These are phyloP conservation scores for Ustilago xerochloae DNA, from an alignment of 1,284 basidiomycete genomes.

Conservation along the genomic window DNA sequence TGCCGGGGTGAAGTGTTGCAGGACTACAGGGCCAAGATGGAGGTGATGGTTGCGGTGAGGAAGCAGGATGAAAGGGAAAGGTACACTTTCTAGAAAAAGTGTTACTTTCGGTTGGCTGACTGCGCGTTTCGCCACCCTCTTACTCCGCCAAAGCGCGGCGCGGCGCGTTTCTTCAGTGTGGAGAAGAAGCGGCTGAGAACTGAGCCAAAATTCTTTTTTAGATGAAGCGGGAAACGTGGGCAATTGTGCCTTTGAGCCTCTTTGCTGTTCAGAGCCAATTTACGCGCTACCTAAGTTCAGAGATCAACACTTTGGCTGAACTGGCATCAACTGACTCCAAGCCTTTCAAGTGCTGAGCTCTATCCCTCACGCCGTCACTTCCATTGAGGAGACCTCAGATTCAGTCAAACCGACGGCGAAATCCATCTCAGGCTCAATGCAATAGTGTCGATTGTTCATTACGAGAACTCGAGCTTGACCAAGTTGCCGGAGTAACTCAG, in stretches of 20 bases:
- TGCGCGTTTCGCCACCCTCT: conserved; percentile 34
- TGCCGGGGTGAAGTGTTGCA: too few species aligned
- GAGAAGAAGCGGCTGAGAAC: conserved; percentile 7
- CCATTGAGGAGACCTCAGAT: not conserved
- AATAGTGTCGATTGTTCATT: too few species aligned
- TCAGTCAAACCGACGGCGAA: too few species aligned
- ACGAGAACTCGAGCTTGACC: too few species aligned
- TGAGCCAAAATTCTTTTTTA: conserved; percentile 12
- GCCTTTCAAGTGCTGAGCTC: too few species aligned
- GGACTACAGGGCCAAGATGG: too few species aligned
- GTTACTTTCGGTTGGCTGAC: conserved; percentile 22
- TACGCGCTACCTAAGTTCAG: not conserved
- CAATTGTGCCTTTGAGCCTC: not conserved
- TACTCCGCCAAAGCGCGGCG: conserved; percentile 1
- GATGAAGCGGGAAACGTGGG: not conserved
- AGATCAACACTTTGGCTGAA: conserved; percentile 9
- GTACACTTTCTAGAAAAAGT: conserved; percentile 19
- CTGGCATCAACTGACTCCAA: not conserved
- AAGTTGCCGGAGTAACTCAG: too few species aligned
- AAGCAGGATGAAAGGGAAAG: not conserved
- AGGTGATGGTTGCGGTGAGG: conserved; percentile 4
- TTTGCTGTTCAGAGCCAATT: not conserved
- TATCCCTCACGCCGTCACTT: not conserved
- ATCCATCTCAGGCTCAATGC: too few species aligned
- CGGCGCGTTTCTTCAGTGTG: conserved; percentile 20